Conservation (phyloP, 73 alveolate genomes). For the Tetrahymena malaccensis region DNA sequence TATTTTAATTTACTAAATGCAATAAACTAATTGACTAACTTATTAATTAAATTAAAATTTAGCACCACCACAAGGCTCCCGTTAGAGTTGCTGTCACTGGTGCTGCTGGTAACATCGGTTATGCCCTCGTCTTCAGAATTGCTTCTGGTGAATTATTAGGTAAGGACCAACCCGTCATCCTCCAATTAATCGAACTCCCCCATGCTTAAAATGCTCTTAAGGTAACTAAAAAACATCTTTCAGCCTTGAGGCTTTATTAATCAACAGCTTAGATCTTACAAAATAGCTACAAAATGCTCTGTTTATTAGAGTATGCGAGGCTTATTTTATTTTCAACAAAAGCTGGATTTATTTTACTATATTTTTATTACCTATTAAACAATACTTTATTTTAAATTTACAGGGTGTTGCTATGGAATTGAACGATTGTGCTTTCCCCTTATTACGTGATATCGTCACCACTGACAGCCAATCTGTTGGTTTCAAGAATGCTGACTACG, state of each 20-base stretch:
- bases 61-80: conserved; percentile 9
- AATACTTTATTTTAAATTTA: not conserved
- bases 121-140: conserved; percentile 39
- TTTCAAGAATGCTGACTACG: conserved; percentile 88
- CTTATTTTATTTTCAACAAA: too few species aligned
- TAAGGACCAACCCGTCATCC: conserved; percentile 41
- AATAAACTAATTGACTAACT: not conserved
- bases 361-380: not conserved
- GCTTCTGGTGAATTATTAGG: conserved; percentile 49
- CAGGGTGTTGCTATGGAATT: conserved; percentile 86
- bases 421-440: conserved; percentile 95
- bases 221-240: not conserved
- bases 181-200: conserved; percentile 41
- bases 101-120: conserved; percentile 44
- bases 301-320: not conserved
- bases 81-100: conserved; percentile 49
- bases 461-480: conserved; percentile 83
- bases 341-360: not conserved
- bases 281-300: not conserved
- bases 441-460: conserved; percentile 70
- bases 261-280: not conserved
- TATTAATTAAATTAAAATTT: too few species aligned
- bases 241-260: not conserved
- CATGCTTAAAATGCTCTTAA: conserved; percentile 24
- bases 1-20: too few species aligned